phyloP scores from a whole-genome alignment of 768 basidiomycete genomes.

The Hortiboletus campestris region DNA sequence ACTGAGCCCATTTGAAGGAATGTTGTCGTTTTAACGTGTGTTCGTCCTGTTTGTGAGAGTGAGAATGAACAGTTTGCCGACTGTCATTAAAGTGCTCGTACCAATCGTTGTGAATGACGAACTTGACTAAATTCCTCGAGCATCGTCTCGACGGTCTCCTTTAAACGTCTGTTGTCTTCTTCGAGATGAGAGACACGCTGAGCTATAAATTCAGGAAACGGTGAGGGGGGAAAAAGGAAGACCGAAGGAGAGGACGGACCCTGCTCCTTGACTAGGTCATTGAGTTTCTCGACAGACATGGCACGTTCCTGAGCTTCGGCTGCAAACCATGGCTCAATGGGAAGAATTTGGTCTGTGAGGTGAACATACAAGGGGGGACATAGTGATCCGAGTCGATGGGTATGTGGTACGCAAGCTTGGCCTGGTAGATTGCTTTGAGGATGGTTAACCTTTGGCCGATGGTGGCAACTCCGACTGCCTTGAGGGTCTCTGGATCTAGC shows the following conservation, averaged over 20 bases:
- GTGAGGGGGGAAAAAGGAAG: not conserved
- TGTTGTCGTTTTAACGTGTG: slow-evolving; percentile 64
- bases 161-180: slow-evolving; percentile 73
- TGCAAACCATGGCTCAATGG: slow-evolving; percentile 22
- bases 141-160: slow-evolving; percentile 57
- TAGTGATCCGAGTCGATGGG: slow-evolving; percentile 83
- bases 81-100: slow-evolving; percentile 8
- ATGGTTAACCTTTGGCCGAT: slow-evolving; percentile 91
- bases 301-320: slow-evolving; percentile 59
- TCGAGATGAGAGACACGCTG: slow-evolving; percentile 69
- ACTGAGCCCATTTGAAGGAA: slow-evolving; percentile 89
- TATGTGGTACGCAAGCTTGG: slow-evolving; percentile 82
- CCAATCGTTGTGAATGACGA: slow-evolving; percentile 34
- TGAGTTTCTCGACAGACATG: slow-evolving; percentile 63
- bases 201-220: slow-evolving; percentile 41
- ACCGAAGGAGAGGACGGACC: slow-evolving; percentile 40
- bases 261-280: slow-evolving; percentile 70
- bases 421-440: slow-evolving; percentile 86
- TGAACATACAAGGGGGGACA: slow-evolving; percentile 78
- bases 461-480: slow-evolving; percentile 82
- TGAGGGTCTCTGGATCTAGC: slow-evolving; percentile 80
- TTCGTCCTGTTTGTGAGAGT: slow-evolving; percentile 27
- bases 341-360: not conserved
- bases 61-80: slow-evolving; percentile 4
- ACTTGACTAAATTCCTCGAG: slow-evolving; percentile 61